phyloP scores from a whole-genome alignment of 106 monocot species.

The Platanthera guangdongensis region DNA sequence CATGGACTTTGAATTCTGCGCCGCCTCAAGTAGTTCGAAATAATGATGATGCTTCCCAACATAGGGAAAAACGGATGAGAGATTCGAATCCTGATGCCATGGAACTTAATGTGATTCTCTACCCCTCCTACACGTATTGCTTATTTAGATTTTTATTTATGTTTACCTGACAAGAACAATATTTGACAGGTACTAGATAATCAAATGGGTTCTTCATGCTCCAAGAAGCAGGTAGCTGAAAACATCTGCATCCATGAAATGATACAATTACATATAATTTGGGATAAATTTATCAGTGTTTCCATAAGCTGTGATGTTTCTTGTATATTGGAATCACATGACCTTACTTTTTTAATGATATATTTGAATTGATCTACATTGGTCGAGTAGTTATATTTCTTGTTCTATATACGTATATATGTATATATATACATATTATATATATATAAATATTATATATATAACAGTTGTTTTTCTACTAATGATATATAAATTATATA shows the following conservation, averaged over 20 bases:
- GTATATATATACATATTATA: too few species aligned
- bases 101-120: constrained; percentile 30
- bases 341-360: neutral
- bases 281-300: neutral
- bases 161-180: neutral
- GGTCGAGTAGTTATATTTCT: neutral
- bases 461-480: too few species aligned
- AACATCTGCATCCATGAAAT: neutral
- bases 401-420: neutral
- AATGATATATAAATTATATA: too few species aligned
- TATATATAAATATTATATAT: too few species aligned
- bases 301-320: neutral
- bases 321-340: neutral
- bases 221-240: constrained; percentile 51
- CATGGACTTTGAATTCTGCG: constrained; percentile 50
- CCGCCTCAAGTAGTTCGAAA: constrained; percentile 24
- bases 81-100: constrained; percentile 32
- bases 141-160: neutral
- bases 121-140: neutral
- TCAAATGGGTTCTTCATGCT: constrained; percentile 21
- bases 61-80: constrained; percentile 79
- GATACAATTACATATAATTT: neutral
- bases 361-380: neutral
- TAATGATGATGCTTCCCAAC: constrained; percentile 19
- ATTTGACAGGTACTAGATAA: constrained; percentile 25